Conservation (phyloP, 1,284 basidiomycete species). For the Fomitiporia mediterranea region DNA sequence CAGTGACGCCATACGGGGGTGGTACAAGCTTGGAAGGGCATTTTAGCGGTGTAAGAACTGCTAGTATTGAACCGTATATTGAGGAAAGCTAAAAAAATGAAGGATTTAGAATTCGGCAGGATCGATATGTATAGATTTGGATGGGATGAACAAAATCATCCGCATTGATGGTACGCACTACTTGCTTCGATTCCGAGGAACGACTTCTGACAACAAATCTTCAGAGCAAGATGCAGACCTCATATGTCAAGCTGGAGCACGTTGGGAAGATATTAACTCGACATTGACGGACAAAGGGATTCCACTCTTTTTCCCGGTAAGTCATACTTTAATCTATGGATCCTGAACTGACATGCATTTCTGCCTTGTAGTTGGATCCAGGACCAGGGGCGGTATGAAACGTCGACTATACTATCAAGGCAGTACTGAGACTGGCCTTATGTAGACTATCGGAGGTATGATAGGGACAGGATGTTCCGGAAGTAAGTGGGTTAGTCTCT, state of each 20-base stretch:
- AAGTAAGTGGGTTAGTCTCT: slow-evolving; percentile 35
- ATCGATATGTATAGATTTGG: slow-evolving; percentile 73
- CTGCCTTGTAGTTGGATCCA: slow-evolving; percentile 41
- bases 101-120: slow-evolving; percentile 51
- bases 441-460: slow-evolving; percentile 53
- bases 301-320: slow-evolving; percentile 66
- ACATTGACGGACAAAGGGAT: slow-evolving; percentile 65
- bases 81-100: too few species aligned
- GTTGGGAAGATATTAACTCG: slow-evolving; percentile 87
- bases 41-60: slow-evolving; percentile 51
- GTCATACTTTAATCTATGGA: slow-evolving; percentile 21
- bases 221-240: slow-evolving; percentile 65
- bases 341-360: not conserved
- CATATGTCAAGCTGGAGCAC: slow-evolving; percentile 74
- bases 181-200: slow-evolving; percentile 19
- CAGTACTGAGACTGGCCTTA: not conserved
- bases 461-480: slow-evolving; percentile 53
- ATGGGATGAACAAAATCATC: slow-evolving; percentile 60
- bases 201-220: not conserved
- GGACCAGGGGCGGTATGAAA: slow-evolving; percentile 44
- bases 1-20: slow-evolving; percentile 54
- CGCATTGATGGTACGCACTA: slow-evolving; percentile 36
- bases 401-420: not conserved
- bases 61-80: not conserved
- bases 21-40: slow-evolving; percentile 59